Conservation (phyloP, 1,284 basidiomycete species). For the Ceratobasidium sp. region DNA sequence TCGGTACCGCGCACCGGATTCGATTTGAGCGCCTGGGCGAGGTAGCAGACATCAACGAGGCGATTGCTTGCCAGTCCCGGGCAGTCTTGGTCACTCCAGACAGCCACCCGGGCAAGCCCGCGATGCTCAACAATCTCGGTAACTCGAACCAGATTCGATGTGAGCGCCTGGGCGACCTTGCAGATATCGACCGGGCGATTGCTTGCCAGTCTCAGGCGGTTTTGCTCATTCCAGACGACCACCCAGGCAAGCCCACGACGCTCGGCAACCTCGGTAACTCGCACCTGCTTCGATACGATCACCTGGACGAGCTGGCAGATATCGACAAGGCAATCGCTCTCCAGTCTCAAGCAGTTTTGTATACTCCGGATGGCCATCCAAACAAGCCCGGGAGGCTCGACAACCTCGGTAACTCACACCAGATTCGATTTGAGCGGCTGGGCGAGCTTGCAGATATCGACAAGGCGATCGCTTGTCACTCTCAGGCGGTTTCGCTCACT, state of each 20-base stretch:
- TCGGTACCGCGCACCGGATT: background rate
- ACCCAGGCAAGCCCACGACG: no score
- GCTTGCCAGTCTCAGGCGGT: no score
- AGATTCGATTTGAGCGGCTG: no score
- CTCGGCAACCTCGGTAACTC: constrained; percentile 14
- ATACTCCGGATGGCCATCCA: no score
- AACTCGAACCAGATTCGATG: background rate
- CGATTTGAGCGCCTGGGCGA: background rate
- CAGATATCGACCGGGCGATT: no score
- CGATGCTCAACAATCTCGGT: background rate
- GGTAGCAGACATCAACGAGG: background rate
- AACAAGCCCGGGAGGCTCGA: no score
- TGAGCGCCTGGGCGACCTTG: background rate
- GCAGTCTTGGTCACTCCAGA: background rate
- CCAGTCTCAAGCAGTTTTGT: no score
- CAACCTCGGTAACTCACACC: no score
- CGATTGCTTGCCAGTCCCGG: background rate
- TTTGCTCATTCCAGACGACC: no score
- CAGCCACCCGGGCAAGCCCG: background rate
- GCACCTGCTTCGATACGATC: background rate
- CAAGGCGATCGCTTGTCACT: no score
- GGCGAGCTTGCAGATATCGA: no score
- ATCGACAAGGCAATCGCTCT: no score
- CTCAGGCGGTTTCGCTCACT: background rate
- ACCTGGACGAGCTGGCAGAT: background rate